Percentiles rank a stretch among this genome's conserved stretches.
phyloP scores from a whole-genome alignment of 2,329 filamentous ascomycete genomes.

The Fusarium foetens region DNA sequence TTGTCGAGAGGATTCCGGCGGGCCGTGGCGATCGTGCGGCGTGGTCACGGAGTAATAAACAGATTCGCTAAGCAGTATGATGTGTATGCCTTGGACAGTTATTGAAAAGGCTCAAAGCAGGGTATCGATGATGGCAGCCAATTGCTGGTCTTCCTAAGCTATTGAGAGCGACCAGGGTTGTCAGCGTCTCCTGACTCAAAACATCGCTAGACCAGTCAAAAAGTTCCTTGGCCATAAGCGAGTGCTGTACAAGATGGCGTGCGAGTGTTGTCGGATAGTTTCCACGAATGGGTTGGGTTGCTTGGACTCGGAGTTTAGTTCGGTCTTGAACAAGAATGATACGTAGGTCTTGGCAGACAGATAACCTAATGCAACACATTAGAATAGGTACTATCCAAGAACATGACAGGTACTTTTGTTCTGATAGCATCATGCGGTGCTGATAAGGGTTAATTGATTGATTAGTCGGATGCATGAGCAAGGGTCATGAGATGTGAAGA shows the following conservation, averaged over 20 bases:
- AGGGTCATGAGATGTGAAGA: constrained; percentile 12
- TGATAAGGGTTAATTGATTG: constrained; percentile 29
- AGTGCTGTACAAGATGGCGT: constrained; percentile 7
- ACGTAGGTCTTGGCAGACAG: neutral
- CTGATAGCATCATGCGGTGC: constrained; percentile 3
- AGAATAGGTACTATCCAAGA: constrained; percentile 1
- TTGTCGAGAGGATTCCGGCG: constrained; percentile 20
- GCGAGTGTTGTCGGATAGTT: constrained; percentile 4
- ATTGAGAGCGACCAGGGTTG: constrained; percentile 7
- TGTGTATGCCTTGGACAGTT: neutral
- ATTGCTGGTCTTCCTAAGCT: constrained; percentile 6
- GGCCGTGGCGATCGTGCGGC: constrained; percentile 38
- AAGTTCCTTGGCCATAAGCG: constrained; percentile 4
- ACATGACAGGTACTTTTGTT: constrained; percentile 32
- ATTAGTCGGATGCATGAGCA: constrained; percentile 13
- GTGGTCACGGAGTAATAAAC: constrained; percentile 4
- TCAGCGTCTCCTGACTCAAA: constrained; percentile 9
- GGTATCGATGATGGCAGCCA: constrained; percentile 12
- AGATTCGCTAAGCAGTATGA: neutral
- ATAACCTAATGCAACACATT: constrained; percentile 27
- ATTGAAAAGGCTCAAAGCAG: constrained; percentile 1
- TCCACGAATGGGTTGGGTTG: constrained; percentile 14
- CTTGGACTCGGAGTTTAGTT: neutral
- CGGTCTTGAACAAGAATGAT: neutral
- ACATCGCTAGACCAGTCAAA: constrained; percentile 1